Conservation (phyloP, 2,329 filamentous ascomycete species). For the Claviceps africana region DNA sequence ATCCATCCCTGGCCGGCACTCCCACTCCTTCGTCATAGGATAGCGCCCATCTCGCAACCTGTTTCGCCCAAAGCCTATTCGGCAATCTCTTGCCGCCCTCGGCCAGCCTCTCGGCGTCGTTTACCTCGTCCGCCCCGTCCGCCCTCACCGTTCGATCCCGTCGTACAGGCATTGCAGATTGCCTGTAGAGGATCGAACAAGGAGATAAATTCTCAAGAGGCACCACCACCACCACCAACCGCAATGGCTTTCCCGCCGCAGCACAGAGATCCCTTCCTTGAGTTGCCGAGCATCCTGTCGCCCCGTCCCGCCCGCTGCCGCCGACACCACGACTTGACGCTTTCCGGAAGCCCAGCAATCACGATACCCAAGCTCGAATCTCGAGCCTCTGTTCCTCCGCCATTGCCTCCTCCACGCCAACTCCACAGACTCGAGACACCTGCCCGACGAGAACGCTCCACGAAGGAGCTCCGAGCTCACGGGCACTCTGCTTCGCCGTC, state of each 20-base stretch:
- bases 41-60: not conserved
- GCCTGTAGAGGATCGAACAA: not conserved
- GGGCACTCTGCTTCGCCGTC: conserved; percentile 16
- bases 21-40: conserved; percentile 1
- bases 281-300: conserved; percentile 24
- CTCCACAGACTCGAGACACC: conserved; percentile 22
- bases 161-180: not conserved
- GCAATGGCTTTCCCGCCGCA: conserved; percentile 24
- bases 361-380: conserved; percentile 26
- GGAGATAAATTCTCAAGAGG: not conserved
- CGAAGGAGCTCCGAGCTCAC: conserved; percentile 16
- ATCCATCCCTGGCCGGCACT: not conserved
- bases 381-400: conserved; percentile 25
- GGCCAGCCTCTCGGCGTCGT: conserved; percentile 3
- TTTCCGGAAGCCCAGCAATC: conserved; percentile 23
- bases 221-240: not conserved
- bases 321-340: conserved; percentile 19
- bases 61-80: conserved; percentile 1
- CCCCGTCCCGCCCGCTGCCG: conserved; percentile 17
- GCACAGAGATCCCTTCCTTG: conserved; percentile 21
- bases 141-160: not conserved
- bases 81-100: not conserved
- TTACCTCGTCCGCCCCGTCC: no score
- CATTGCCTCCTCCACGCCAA: conserved; percentile 31
- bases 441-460: conserved; percentile 16